Conservation (phyloP, 2,329 filamentous ascomycete genomes). For the Microcyclospora pomicola region DNA sequence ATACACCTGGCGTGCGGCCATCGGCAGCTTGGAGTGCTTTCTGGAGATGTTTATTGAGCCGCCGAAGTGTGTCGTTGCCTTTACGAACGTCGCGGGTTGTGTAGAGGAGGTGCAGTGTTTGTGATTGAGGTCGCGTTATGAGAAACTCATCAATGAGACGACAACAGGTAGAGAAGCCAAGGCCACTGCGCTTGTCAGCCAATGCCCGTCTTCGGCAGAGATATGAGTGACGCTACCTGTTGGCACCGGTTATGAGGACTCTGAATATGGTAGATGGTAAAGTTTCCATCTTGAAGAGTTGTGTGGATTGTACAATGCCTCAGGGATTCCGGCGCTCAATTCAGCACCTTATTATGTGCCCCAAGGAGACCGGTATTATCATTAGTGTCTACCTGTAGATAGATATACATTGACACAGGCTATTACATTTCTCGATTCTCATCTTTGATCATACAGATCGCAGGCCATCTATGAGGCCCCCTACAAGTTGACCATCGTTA, state of each 20-base stretch:
- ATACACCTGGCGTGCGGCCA: conserved; percentile 22
- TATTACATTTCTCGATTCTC: too few relatives aligned
- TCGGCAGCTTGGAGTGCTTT: conserved; percentile 27
- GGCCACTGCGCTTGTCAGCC: conserved; percentile 45
- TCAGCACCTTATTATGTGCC: too few relatives aligned
- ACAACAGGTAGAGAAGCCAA: conserved; percentile 71
- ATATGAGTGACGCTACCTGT: conserved; percentile 46
- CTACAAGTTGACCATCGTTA: too few relatives aligned
- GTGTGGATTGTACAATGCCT: too few relatives aligned
- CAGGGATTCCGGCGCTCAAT: too few relatives aligned
- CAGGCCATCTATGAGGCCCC: too few relatives aligned
- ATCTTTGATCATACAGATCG: too few relatives aligned
- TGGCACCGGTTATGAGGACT: conserved; percentile 71
- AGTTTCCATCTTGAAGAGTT: too few relatives aligned
- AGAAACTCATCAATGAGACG: conserved; percentile 87
- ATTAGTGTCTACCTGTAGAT: too few relatives aligned
- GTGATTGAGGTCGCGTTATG: conserved; percentile 46
- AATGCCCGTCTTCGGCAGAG: not conserved
- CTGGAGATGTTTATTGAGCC: conserved; percentile 40
- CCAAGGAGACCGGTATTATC: too few relatives aligned
- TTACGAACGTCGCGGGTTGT: conserved; percentile 69
- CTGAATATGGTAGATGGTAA: conserved; percentile 21
- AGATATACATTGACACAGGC: too few relatives aligned
- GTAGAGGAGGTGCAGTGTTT: conserved; percentile 65
- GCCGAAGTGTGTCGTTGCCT: conserved; percentile 54